phyloP scores from a whole-genome alignment of 768 basidiomycete genomes.

The Tulasnella sp. region DNA sequence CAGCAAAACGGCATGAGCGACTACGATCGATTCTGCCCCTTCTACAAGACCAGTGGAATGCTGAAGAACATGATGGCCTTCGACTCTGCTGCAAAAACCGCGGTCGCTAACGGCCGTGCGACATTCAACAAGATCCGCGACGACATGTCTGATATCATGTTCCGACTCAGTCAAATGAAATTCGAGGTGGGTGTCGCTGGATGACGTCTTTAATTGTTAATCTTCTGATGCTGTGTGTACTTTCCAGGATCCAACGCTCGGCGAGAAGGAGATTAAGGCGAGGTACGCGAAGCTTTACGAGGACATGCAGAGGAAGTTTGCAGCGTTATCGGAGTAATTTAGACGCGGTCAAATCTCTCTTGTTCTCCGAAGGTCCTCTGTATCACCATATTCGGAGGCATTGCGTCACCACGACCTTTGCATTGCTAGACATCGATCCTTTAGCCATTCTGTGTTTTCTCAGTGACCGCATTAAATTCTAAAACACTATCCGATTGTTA shows the following conservation, averaged over 20 bases:
- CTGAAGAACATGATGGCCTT: constrained; percentile 88
- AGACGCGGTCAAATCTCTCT: neutral
- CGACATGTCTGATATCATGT: constrained; percentile 77
- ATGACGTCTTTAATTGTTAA: neutral
- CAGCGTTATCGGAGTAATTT: constrained; percentile 18
- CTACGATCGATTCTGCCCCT: constrained; percentile 94
- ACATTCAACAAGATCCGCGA: constrained; percentile 87
- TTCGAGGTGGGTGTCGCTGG: constrained; percentile 65
- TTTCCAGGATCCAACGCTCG: constrained; percentile 78
- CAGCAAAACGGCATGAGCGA: constrained; percentile 99
- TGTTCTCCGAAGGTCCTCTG: neutral
- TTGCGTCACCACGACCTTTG: neutral
- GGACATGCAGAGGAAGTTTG: constrained; percentile 88
- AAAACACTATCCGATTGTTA: neutral
- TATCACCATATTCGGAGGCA: neutral
- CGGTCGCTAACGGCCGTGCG: constrained; percentile 72
- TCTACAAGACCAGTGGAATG: constrained; percentile 99
- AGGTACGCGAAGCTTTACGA: constrained; percentile 71
- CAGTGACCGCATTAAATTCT: neutral
- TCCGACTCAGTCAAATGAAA: constrained; percentile 98
- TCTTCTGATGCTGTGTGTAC: neutral
- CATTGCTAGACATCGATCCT: neutral
- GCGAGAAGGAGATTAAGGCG: constrained; percentile 71
- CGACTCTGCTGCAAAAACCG: constrained; percentile 82
- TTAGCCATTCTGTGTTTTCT: neutral